Evolutionary conservation across 1,139 yeast genomes (phyloP), one percentile per base, ranked within the genome.

Genomic region (Hansenula lynferdii): DNA sequence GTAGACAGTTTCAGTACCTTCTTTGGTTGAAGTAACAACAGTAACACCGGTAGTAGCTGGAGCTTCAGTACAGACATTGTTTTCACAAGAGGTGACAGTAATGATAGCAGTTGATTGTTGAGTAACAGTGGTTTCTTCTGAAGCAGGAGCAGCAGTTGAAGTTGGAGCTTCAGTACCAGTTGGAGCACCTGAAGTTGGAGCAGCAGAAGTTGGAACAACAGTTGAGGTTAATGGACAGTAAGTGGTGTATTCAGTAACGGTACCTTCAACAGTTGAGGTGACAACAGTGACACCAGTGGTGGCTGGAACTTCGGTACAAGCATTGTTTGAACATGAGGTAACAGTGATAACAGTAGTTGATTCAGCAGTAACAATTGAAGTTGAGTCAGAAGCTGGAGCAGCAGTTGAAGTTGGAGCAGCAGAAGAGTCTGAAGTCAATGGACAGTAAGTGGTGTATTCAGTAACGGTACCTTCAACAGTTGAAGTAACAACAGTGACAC

Each of bases 21-120:
- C 22, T 31, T 14, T 31, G 24, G 31, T 11, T 20, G n/a, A 24
- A 29, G 33, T 30, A 16, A 30, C 26, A 16, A 30, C 33, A 19
- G 33, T 30, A 8, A 18, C 21, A 28, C 30, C 30, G 15, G 30
- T 28, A 12, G 22, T 28, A 28, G 22, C 23, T 22, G 28, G 16
- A 10, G 11, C 19, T 22, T 17, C 49, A 33, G 62, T 47, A 36
- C 43, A 39, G 12, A 37, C 39, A 19, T 42, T 38, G 35, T 42
- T 21, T 14, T n/a, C 10, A 19, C 27, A 69, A 35, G 70, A 61
- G 37, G 76, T 68, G 50, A 63, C 55, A 41, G 71, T 65, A 42
- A 66, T 53, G n/a, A 39, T 40, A 20, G 46, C 38, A 14, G 53
- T 42, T 39, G 60, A 44, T 39, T 39, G 34, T 11, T 23, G 31